phyloP scores from a whole-genome alignment of 2,329 filamentous ascomycete genomes.

The Colletotrichum tropicicola region DNA sequence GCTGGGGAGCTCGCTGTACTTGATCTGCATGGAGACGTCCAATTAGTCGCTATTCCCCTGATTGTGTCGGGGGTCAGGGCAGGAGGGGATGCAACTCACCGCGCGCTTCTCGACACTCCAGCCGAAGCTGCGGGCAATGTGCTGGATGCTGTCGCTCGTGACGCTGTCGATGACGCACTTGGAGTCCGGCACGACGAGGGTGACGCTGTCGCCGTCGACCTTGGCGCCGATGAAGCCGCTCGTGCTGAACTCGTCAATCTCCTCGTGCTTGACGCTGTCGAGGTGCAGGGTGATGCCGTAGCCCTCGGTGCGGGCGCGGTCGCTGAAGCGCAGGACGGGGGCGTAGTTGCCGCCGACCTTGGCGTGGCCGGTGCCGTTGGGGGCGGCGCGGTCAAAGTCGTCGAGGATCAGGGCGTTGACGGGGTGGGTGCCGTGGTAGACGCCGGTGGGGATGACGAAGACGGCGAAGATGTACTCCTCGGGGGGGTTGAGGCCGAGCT shows the following conservation, averaged over 20 bases:
- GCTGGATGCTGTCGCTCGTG: constrained; percentile 80
- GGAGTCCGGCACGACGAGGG: constrained; percentile 87
- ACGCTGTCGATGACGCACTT: constrained; percentile 88
- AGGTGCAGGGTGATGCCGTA: constrained; percentile 96
- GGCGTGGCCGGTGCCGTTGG: constrained; percentile 87
- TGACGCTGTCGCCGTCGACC: constrained; percentile 64
- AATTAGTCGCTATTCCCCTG: neutral
- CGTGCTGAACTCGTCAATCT: constrained; percentile 96
- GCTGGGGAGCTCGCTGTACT: constrained; percentile 63
- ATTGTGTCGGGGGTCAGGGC: too few relatives aligned
- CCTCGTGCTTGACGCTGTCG: constrained; percentile 83
- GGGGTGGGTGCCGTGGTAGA: constrained; percentile 90
- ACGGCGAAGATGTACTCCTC: constrained; percentile 94
- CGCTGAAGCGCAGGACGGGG: constrained; percentile 87
- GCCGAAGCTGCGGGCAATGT: constrained; percentile 80
- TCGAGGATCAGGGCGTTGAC: constrained; percentile 91
- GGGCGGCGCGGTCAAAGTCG: constrained; percentile 93
- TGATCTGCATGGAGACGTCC: constrained; percentile 59
- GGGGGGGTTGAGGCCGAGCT: constrained; percentile 85
- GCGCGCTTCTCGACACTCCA: constrained; percentile 84
- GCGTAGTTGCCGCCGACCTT: constrained; percentile 98
- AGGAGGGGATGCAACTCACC: constrained; percentile 52
- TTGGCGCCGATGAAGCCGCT: constrained; percentile 89
- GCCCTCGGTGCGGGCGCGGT: constrained; percentile 79
- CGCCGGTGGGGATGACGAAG: constrained; percentile 89